Evolutionary conservation across 345 rosid species (phyloP).

Genomic region (Cochlearia excelsa): DNA sequence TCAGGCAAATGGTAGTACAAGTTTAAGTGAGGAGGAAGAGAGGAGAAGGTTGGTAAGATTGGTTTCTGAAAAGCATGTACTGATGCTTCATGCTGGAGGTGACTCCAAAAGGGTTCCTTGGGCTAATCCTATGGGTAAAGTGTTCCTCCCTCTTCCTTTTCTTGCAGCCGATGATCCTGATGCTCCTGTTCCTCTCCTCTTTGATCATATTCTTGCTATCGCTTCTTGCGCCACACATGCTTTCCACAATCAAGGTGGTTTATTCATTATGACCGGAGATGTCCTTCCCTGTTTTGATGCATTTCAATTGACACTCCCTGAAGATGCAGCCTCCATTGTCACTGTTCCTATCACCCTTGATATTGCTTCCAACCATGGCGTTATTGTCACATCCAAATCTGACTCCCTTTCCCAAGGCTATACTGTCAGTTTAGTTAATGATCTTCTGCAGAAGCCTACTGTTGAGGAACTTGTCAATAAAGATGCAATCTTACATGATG

Average conservation of each 20-base stretch:
- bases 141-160: slow-evolving; percentile 90
- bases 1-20: slow-evolving; percentile 28
- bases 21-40: too few relatives aligned
- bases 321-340: slow-evolving; percentile 73
- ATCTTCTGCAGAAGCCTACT: slow-evolving; percentile 88
- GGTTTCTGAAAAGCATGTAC: slow-evolving; percentile 65
- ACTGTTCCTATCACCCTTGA: slow-evolving; percentile 97
- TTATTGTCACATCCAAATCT: slow-evolving; percentile 67
- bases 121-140: slow-evolving; percentile 99
- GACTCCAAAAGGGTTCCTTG: slow-evolving; percentile 98
- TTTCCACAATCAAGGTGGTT: slow-evolving; percentile 72
- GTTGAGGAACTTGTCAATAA: slow-evolving; percentile 63
- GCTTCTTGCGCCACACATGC: slow-evolving; percentile 93
- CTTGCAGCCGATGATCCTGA: slow-evolving; percentile 94
- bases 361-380: slow-evolving; percentile 94
- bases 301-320: slow-evolving; percentile 64
- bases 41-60: slow-evolving; percentile 38
- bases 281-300: slow-evolving; percentile 99
- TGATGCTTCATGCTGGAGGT: slow-evolving; percentile 98
- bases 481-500: slow-evolving; percentile 80
- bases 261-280: slow-evolving; percentile 96
- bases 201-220: slow-evolving; percentile 93
- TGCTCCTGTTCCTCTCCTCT: slow-evolving; percentile 90
- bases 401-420: slow-evolving; percentile 41
- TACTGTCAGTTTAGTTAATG: slow-evolving; percentile 60